Conservation (phyloP, 2,329 filamentous ascomycete species). For the Magnaporthiopsis rhizophila region DNA sequence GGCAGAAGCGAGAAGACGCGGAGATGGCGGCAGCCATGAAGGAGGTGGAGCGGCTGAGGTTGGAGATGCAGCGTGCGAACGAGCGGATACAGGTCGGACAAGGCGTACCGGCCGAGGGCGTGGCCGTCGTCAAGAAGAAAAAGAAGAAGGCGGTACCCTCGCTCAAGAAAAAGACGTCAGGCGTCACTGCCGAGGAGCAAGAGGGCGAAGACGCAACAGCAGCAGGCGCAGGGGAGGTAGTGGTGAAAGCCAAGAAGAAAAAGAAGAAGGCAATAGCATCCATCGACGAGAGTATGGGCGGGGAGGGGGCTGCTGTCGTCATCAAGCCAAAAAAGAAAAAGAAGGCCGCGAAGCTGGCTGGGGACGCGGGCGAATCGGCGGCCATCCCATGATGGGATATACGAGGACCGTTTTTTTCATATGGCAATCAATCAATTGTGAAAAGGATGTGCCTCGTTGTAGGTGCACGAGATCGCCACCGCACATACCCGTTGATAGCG, state of each 20-base stretch:
- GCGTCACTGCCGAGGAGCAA: slow-evolving; percentile 32
- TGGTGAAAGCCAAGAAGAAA: slow-evolving; percentile 20
- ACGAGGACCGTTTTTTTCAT: slow-evolving; percentile 10
- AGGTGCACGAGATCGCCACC: too few species aligned
- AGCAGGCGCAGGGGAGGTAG: slow-evolving; percentile 10
- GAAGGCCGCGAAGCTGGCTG: slow-evolving; percentile 13
- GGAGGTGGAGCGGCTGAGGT: slow-evolving; percentile 75
- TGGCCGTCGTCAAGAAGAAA: slow-evolving; percentile 60
- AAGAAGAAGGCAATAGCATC: slow-evolving; percentile 23
- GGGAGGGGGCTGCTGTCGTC: slow-evolving; percentile 1
- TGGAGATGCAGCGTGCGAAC: slow-evolving; percentile 82
- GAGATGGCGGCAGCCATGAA: slow-evolving; percentile 86
- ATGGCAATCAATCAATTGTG: too few species aligned
- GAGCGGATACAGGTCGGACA: slow-evolving; percentile 66
- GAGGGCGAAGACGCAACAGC: slow-evolving; percentile 30
- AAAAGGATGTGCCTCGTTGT: too few species aligned
- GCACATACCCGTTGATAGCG: too few species aligned
- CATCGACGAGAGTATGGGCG: slow-evolving; percentile 10
- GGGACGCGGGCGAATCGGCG: slow-evolving; percentile 4
- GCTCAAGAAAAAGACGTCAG: slow-evolving; percentile 20
- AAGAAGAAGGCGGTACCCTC: slow-evolving; percentile 48
- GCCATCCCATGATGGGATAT: slow-evolving; percentile 22
- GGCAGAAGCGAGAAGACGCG: slow-evolving; percentile 66
- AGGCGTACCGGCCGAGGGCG: slow-evolving; percentile 58
- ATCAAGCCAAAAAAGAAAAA: slow-evolving; percentile 24